A percentile compares a stretch with the other conserved stretches of the same genome.
Conservation (phyloP, 495 filamentous ascomycete species). For the Neurospora sp. region DNA sequence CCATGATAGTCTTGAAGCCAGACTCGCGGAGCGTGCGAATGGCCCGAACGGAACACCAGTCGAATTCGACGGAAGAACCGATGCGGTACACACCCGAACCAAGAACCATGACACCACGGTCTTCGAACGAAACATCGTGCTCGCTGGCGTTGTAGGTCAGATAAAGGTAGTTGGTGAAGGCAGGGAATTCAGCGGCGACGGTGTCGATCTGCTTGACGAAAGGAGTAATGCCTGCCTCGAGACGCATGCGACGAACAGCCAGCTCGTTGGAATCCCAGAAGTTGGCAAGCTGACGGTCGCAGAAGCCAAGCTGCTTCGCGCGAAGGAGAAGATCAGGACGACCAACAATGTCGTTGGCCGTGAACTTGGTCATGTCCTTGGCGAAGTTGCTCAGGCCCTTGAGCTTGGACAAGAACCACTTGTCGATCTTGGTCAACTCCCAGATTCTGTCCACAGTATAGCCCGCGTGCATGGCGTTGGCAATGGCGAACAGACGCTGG, state of each 20-base stretch:
- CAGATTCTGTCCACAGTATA: conserved; percentile 94
- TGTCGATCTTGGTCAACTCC: conserved; percentile 96
- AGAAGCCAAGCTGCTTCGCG: conserved; percentile 91
- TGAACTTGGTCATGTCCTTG: conserved; percentile 63
- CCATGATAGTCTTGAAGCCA: conserved; percentile 94
- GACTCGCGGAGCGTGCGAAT: conserved; percentile 85
- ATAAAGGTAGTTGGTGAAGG: conserved; percentile 93
- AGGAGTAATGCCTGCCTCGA: conserved; percentile 77
- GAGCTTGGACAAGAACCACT: conserved; percentile 88
- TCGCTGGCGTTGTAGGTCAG: conserved; percentile 89
- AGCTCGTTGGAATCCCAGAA: conserved; percentile 92
- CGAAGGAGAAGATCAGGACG: conserved; percentile 51
- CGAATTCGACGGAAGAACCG: conserved; percentile 95
- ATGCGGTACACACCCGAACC: conserved; percentile 97
- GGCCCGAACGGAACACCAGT: conserved; percentile 97
- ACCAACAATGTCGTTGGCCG: conserved; percentile 53
- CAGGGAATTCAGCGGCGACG: conserved; percentile 93
- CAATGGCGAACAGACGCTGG: conserved; percentile 93
- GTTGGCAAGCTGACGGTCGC: conserved; percentile 83
- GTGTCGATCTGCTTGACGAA: conserved; percentile 98
- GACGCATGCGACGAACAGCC: conserved; percentile 67
- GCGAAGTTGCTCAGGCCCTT: conserved; percentile 86
- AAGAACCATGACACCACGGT: conserved; percentile 89
- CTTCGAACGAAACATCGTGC: conserved; percentile 75
- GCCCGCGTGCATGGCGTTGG: conserved; percentile 90